Evolutionary conservation across 768 basidiomycete species (phyloP).

Genomic region (Hebeloma cylindrosporum): DNA sequence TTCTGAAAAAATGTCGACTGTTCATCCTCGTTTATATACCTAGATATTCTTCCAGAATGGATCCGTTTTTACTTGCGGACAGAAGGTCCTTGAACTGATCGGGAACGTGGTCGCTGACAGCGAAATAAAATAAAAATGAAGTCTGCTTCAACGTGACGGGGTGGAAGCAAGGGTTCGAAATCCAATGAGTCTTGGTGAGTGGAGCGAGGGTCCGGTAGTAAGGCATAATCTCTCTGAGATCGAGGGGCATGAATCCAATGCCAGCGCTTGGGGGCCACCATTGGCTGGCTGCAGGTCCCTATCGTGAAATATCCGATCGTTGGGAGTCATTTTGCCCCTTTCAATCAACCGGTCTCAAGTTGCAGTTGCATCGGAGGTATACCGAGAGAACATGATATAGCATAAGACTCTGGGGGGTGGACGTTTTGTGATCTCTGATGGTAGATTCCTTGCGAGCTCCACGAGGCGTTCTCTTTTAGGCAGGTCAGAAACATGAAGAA

Average conservation of each 20-base stretch:
- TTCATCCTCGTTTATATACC: slow-evolving; percentile 57
- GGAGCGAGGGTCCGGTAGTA: slow-evolving; percentile 68
- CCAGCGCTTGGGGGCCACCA: slow-evolving; percentile 44
- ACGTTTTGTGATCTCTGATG: slow-evolving; percentile 30
- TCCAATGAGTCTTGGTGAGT: slow-evolving; percentile 59
- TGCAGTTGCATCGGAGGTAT: slow-evolving; percentile 22
- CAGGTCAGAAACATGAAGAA: slow-evolving; percentile 55
- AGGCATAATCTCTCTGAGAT: slow-evolving; percentile 57
- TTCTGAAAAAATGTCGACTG: slow-evolving; percentile 31
- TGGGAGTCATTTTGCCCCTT: slow-evolving; percentile 26
- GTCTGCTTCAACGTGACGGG: slow-evolving; percentile 71
- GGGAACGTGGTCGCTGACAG: slow-evolving; percentile 67
- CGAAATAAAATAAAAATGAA: slow-evolving; percentile 72
- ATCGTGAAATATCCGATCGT: slow-evolving; percentile 27
- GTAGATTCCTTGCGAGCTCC: slow-evolving; percentile 25
- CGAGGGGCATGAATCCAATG: slow-evolving; percentile 62
- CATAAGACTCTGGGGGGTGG: slow-evolving; percentile 27
- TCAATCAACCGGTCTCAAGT: slow-evolving; percentile 17
- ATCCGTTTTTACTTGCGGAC: slow-evolving; percentile 38
- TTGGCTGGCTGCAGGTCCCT: slow-evolving; percentile 33
- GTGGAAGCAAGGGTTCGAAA: slow-evolving; percentile 63
- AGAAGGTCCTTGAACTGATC: slow-evolving; percentile 65
- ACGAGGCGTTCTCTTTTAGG: slow-evolving; percentile 56
- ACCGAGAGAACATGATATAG: slow-evolving; percentile 22
- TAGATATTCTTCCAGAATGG: slow-evolving; percentile 40